Base-by-base conservation (phyloP, 108 stramenopile genomes). In the Cyclotella baltica region DNA sequence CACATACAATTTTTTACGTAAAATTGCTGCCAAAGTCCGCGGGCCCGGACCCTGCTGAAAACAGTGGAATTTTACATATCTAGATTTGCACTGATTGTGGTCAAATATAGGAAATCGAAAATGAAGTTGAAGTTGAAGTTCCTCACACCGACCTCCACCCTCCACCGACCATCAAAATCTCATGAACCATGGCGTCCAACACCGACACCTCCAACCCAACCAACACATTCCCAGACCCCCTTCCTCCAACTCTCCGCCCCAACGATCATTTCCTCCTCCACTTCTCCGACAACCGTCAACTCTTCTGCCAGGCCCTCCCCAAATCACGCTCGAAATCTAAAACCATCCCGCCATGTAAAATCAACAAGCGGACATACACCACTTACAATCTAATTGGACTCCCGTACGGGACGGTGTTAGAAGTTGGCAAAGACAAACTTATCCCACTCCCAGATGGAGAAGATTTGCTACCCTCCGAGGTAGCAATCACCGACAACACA, bases 321-420 rank as follows among this genome's bases (percentile, higher is more conserved):
- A 58, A 35, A 38, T 64, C 61, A 16, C 20, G 55, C 11, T 25
- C 34, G 48, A 80, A 68, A 36, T 63, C 38, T 37, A 86, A 85
- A 27, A 87, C 88, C 55, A 62, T 77, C 9, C 76, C 82, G 3
- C 87, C 91, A 3, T 79, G 92, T 64, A 95, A 95, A 65, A 89
- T 95, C 66, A 88, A 89, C 74, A 92, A 91, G 67, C 83, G 90
- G 52, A 75, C 88, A 25, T 92, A 90, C 71, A 36, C 78, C 1
- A 96, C 95, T 0, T 38, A 73, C 36, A 77, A 83, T 66, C 71
- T 96, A 40, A 79, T 92, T 11, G 92, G 92, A 0, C 62, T 96
- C 8, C 83, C 89, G 13, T 96, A 94, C 68, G 95, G 95, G 1
- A 88, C 89, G 3, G 95, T 96, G 16, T 51, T 96, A 70, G 93